These are phyloP conservation scores for Mikania micrantha DNA, from an alignment of 129 eudicot genomes.

Conservation along the genomic window DNA sequence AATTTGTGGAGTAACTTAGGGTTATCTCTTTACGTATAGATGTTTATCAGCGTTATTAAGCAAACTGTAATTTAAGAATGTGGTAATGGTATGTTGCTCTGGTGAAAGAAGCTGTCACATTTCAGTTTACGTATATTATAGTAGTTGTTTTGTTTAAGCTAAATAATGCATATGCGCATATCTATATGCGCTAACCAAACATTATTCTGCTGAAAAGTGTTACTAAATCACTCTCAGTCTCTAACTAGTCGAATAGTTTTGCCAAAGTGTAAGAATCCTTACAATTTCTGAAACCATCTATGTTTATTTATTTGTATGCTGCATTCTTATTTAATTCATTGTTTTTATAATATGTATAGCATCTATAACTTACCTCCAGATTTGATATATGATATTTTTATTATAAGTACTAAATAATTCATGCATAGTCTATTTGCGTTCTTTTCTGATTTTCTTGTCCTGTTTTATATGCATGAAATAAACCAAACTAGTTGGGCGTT, in stretches of 20 bases:
- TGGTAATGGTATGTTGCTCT: background rate
- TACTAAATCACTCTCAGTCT: background rate
- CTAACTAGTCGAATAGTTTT: slow-evolving; percentile 1
- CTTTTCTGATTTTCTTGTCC: background rate
- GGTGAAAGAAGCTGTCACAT: background rate
- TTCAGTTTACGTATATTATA: background rate
- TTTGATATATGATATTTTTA: background rate
- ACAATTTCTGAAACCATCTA: background rate
- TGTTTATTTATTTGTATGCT: background rate
- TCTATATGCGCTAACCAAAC: background rate
- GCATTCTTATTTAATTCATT: background rate
- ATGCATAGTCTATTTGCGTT: background rate
- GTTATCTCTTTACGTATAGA: background rate
- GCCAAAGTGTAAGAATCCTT: background rate
- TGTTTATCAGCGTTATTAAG: background rate
- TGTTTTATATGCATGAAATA: slow-evolving; percentile 12
- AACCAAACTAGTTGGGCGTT: slow-evolving; percentile 29
- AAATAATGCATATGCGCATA: background rate
- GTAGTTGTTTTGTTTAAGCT: background rate
- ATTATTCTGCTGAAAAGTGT: background rate
- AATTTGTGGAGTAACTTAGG: background rate
- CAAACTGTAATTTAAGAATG: background rate
- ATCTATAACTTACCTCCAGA: background rate
- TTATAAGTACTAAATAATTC: background rate
- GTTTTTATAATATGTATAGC: background rate